A percentile compares a stretch with the other conserved stretches of the same genome.
phyloP scores from a whole-genome alignment of 1,284 basidiomycete genomes.

The Puccinia triticina region DNA sequence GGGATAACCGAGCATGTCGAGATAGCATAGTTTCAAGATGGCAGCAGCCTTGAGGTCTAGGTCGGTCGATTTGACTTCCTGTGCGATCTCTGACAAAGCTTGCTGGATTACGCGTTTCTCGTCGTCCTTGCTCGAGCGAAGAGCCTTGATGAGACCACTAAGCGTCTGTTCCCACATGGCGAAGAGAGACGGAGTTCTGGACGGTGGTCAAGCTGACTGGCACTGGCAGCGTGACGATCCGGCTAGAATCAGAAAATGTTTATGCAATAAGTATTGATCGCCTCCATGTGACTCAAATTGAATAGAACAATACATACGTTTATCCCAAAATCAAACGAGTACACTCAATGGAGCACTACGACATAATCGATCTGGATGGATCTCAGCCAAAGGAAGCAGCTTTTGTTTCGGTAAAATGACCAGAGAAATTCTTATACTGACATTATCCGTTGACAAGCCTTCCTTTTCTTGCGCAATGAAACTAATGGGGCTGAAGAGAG shows the following conservation, averaged over 20 bases:
- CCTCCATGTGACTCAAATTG: background rate
- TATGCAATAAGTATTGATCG: background rate
- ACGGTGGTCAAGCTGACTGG: background rate
- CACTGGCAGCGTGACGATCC: background rate
- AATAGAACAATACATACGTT: background rate
- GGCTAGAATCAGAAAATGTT: too few species aligned
- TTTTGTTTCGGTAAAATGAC: background rate
- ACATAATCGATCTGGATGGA: background rate
- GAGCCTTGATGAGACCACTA: constrained; percentile 57
- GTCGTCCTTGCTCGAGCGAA: constrained; percentile 61
- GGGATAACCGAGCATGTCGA: constrained; percentile 90
- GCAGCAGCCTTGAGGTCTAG: constrained; percentile 96
- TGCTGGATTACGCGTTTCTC: constrained; percentile 62
- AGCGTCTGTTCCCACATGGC: constrained; percentile 50
- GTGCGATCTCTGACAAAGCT: constrained; percentile 73
- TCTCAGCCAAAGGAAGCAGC: background rate
- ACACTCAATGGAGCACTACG: background rate
- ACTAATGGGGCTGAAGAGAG: too few species aligned
- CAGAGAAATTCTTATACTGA: background rate
- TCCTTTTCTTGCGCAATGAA: too few species aligned
- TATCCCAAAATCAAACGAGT: background rate
- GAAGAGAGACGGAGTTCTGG: background rate
- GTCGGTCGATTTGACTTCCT: constrained; percentile 88
- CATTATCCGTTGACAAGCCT: too few species aligned
- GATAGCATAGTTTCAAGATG: constrained; percentile 92